Evolutionary conservation across 768 basidiomycete genomes (phyloP), one percentile per base, ranked within the genome.

Genomic region (Leccinum incarnatum): DNA sequence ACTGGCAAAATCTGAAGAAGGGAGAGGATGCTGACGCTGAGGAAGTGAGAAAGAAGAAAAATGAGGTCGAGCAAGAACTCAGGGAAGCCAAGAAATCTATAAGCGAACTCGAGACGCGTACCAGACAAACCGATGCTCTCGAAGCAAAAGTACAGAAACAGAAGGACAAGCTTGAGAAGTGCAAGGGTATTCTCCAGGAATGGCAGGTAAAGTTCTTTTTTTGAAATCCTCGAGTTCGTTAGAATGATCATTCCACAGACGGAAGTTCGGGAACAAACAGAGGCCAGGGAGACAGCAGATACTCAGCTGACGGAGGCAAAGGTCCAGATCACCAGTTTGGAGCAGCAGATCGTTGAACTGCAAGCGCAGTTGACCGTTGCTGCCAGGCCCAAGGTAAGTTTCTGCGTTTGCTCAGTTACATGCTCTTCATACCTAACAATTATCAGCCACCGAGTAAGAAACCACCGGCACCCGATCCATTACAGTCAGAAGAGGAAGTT

Each of bases 1-100:
- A 86, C 65, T 90, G 87, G 88, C 79, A 88, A 65, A 79, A 71
- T 27, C 70, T 89, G 17, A 90, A 91, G 65, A 84, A 75, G 27
- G 84, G 83, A 51, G 87, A 84, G 50, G 84, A 80, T 11, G 81
- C 76, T 17, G 84, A 88, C 32, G 75, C 80, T 9, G 88, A 86
- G 54, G 69, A 73, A 6, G 72, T 80, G 53, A 78, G 84, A 45
- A 85, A 83, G 66, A 75, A 77, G 56, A 81, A 81, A 10, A 73
- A 79, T 10, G 81, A 84, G 32, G 75, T 90, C 11, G 86, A 91
- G 57, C 72, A 81, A 3, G 74, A 82, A 56, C 74, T 84, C 15
- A 75, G 76, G 55, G 79, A 82, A 40, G 70, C 85, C 8, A 77
- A 79, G 62, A 60, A 56, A 17, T 71, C 65, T 25, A 61, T 77